phyloP scores from a whole-genome alignment of 1,284 basidiomycete species.

The Apiotrichum domesticum region DNA sequence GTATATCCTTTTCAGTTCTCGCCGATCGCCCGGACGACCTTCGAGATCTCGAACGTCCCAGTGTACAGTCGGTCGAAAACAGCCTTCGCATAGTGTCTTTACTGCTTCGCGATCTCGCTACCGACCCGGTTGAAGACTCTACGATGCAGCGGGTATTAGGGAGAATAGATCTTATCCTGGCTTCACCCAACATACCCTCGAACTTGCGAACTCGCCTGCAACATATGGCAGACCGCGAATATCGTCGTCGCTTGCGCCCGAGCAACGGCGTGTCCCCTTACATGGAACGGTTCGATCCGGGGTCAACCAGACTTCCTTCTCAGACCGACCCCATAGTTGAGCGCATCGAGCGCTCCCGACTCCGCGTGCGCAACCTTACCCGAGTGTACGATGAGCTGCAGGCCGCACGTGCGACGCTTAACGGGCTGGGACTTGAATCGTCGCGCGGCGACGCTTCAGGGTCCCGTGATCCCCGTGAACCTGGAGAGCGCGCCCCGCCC shows the following conservation, averaged over 20 bases:
- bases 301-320: no score
- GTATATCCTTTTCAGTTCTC: no score
- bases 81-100: no score
- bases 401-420: background rate
- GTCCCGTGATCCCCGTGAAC: background rate
- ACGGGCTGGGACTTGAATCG: background rate
- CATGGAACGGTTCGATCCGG: no score
- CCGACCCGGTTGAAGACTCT: background rate
- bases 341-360: conserved; percentile 7
- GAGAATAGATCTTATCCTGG: conserved; percentile 9
- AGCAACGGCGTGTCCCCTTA: no score
- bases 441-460: no score
- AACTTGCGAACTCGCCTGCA: conserved; percentile 8
- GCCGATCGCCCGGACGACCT: no score
- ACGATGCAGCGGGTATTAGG: background rate
- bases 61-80: no score
- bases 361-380: conserved; percentile 5
- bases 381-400: conserved; percentile 5
- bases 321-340: background rate
- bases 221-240: conserved; percentile 4
- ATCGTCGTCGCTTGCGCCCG: background rate
- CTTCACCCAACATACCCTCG: background rate
- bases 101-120: background rate
- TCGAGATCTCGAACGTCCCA: no score
- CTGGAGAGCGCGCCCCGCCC: background rate